These are phyloP conservation scores for Pseudohalonectria lignicola DNA, from an alignment of 2,329 filamentous ascomycete genomes.

Conservation along the genomic window DNA sequence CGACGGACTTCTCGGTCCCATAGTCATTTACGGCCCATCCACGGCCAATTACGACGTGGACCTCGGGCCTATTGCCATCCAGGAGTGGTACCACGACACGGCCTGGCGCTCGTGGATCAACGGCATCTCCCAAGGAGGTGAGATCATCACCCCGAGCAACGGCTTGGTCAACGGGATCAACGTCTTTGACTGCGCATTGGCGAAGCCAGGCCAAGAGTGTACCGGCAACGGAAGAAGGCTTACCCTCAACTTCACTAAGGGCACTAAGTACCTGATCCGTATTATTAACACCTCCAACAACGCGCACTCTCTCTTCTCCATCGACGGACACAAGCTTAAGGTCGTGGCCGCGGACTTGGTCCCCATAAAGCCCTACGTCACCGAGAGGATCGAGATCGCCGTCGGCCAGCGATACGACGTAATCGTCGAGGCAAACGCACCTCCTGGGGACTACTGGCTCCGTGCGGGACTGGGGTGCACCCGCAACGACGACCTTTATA, in stretches of 20 bases:
- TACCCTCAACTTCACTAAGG: too few relatives aligned
- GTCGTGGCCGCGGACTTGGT: constrained; percentile 59
- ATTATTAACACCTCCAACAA: constrained; percentile 28
- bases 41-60: constrained; percentile 2
- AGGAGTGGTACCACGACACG: background rate
- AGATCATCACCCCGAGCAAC: constrained; percentile 4
- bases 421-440: constrained; percentile 44
- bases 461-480: constrained; percentile 9
- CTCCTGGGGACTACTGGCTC: constrained; percentile 3
- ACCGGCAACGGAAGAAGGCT: too few relatives aligned
- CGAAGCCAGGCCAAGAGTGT: constrained; percentile 12
- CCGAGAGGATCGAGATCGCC: constrained; percentile 51
- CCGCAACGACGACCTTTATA: background rate
- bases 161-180: constrained; percentile 2
- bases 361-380: constrained; percentile 46
- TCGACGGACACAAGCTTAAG: constrained; percentile 25
- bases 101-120: background rate
- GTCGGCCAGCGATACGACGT: constrained; percentile 64
- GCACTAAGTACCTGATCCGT: too few relatives aligned
- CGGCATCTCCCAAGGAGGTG: background rate
- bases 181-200: background rate
- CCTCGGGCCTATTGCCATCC: background rate
- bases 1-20: constrained; percentile 34
- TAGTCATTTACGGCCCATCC: constrained; percentile 23
- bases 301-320: constrained; percentile 22